Base-by-base conservation (phyloP, 768 basidiomycete species). In the Udeniomyces megalosporus region DNA sequence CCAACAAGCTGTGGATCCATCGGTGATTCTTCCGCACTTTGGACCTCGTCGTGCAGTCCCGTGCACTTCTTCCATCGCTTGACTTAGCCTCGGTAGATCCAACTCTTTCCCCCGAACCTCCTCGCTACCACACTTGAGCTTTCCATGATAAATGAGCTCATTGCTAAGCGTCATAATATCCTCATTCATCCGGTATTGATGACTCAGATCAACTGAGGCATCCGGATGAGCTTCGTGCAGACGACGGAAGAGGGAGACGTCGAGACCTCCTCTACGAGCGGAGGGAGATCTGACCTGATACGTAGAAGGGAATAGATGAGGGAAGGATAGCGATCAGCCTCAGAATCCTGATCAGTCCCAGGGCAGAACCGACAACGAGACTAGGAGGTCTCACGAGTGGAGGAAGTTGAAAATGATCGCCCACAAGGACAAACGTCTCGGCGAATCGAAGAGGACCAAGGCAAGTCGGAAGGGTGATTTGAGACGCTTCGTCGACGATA, bases 401-500 rank as follows among this genome's bases (percentile, higher is more conserved):
- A 11, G 93, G 93, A 2, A 99, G 81, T 69, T 99, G 95, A 75
- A 85, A 89, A 74, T 99, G 95, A 70, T 97, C 95, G 7, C 95
- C 95, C 20, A 97, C 93, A 14, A 97, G 83, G 4, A 97, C 81
- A 67, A 96, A 99, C 46, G 79, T 88, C 55, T 90, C 80, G 1
- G 92, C 90, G 68, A 84, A 88, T 0, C 91, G 82, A 3, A 97
- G 76, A 0, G 95, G 95, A 5, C 95, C 95, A 1, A 97, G 77
- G 69, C 90, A 96, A 0, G 91, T 93, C 0, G 95, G 95, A 1
- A 97, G 74, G 0, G 95, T 97, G 66, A 96, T 91, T 71, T 97
- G 93, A 0, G 95, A 96, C 0, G 95, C 95, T 72, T 99, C 95
- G 66, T 97, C 95, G 20, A 99, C 85, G 60, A 99, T 95, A 74